Evolutionary conservation across 1,284 basidiomycete species (phyloP).

Genomic region (Ganoderma lucidum): DNA sequence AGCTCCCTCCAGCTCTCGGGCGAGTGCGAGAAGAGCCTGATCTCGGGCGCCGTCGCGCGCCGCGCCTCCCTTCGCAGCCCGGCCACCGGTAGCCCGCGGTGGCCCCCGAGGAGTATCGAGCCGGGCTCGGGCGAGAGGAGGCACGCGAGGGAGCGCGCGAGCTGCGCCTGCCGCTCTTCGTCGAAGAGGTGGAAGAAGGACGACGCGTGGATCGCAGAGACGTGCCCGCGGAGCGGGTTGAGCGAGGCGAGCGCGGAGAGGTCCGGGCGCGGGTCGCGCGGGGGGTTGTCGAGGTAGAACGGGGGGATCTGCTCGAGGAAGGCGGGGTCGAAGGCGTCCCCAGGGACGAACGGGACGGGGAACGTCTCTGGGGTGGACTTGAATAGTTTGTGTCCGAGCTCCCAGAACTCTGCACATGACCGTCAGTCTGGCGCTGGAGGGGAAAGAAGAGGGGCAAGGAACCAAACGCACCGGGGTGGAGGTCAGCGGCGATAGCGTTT

Average conservation of each 20-base stretch:
- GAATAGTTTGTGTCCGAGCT: slow-evolving; percentile 42
- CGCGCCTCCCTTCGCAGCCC: slow-evolving; percentile 7
- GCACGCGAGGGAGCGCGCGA: slow-evolving; percentile 47
- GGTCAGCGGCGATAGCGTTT: slow-evolving; percentile 38
- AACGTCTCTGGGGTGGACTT: slow-evolving; percentile 44
- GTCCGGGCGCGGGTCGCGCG: slow-evolving; percentile 37
- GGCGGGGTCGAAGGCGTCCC: slow-evolving; percentile 48
- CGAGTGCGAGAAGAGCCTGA: slow-evolving; percentile 39
- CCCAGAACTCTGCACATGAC: slow-evolving; percentile 37
- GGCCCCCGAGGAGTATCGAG: slow-evolving; percentile 44
- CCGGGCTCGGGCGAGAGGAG: slow-evolving; percentile 47
- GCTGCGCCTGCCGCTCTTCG: slow-evolving; percentile 47
- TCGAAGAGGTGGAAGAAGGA: slow-evolving; percentile 58
- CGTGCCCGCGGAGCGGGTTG: slow-evolving; percentile 49
- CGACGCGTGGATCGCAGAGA: slow-evolving; percentile 53
- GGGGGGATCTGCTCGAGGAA: slow-evolving; percentile 41
- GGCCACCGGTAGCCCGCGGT: slow-evolving; percentile 31
- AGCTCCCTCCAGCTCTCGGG: slow-evolving; percentile 51
- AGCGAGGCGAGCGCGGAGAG: slow-evolving; percentile 45
- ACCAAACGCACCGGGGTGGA: slow-evolving; percentile 24
- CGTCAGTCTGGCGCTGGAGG: slow-evolving; percentile 34
- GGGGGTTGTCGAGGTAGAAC: slow-evolving; percentile 14
- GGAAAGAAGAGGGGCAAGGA: no score
- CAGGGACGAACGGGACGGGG: slow-evolving; percentile 51
- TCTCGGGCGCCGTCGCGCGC: no score